phyloP scores from a whole-genome alignment of 306 rosid species.

The Biancaea sappan region DNA sequence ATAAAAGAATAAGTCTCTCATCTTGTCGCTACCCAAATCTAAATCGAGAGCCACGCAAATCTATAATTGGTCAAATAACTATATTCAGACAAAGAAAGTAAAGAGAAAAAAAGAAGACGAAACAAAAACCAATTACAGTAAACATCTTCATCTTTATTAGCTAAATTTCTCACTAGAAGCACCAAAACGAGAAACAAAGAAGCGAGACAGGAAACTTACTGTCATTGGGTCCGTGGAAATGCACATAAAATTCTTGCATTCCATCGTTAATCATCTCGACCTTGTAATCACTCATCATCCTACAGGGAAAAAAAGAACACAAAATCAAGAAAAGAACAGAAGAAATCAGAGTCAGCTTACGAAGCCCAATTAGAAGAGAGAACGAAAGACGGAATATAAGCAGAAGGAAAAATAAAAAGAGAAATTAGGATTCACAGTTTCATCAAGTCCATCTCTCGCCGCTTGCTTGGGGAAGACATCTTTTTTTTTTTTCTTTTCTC shows the following conservation, averaged over 20 bases:
- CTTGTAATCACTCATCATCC: conserved; percentile 74
- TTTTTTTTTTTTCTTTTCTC: not conserved
- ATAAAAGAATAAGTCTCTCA: not conserved
- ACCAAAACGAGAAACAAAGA: not conserved
- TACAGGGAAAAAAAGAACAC: conserved; percentile 21
- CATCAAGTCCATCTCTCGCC: conserved; percentile 73
- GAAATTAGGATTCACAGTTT: conserved; percentile 44
- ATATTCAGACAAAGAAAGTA: conserved; percentile 1
- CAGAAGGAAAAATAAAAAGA: not conserved
- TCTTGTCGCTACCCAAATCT: conserved; percentile 33
- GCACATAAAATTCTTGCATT: conserved; percentile 65
- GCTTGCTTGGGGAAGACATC: conserved; percentile 71
- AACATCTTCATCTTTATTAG: conserved; percentile 3
- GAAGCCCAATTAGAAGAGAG: conserved; percentile 35
- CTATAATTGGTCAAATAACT: conserved; percentile 40
- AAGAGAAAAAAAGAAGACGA: not conserved
- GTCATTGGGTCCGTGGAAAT: conserved; percentile 59
- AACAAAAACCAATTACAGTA: conserved; percentile 18
- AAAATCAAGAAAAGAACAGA: conserved; percentile 13
- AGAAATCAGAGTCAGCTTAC: conserved; percentile 29
- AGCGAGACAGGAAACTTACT: conserved; percentile 33
- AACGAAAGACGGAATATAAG: conserved; percentile 30
- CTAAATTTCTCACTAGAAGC: conserved; percentile 9
- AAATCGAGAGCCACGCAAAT: conserved; percentile 39
- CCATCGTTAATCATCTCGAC: conserved; percentile 70